These are phyloP conservation scores for Coffea eugenioides DNA, from an alignment of 257 asterid species.

Conservation along the genomic window DNA sequence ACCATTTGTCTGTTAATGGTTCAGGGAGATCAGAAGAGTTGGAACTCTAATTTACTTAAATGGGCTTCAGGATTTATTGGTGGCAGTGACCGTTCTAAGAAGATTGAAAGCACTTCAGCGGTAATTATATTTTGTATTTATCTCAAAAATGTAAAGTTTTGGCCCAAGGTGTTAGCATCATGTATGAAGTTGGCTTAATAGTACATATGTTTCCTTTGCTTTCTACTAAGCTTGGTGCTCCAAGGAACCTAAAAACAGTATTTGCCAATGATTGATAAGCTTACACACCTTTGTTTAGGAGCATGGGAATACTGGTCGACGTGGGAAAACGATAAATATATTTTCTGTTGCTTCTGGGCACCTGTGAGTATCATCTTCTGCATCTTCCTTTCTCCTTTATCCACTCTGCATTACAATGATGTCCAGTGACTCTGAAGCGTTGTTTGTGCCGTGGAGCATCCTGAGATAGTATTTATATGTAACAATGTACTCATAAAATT, in stretches of 20 bases:
- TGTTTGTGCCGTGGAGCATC: not conserved
- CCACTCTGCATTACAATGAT: not conserved
- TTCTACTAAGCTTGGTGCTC: not conserved
- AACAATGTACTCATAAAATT: not conserved
- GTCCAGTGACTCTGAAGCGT: not conserved
- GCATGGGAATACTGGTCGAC: conserved; percentile 58
- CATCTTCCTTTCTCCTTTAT: not conserved
- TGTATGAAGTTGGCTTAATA: not conserved
- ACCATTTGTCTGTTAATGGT: conserved; percentile 22
- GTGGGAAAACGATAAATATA: conserved; percentile 77
- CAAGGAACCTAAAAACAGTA: not conserved
- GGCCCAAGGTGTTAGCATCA: not conserved
- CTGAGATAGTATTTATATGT: not conserved
- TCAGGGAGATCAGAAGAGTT: conserved; percentile 62
- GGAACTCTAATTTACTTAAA: conserved; percentile 90
- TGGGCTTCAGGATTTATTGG: conserved; percentile 97
- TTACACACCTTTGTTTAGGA: conserved; percentile 45
- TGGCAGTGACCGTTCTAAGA: conserved; percentile 66
- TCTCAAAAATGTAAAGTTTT: not conserved
- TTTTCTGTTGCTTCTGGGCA: conserved; percentile 99
- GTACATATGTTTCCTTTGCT: not conserved
- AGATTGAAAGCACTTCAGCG: conserved; percentile 54
- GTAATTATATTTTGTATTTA: conserved; percentile 32
- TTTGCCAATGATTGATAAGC: conserved; percentile 19
- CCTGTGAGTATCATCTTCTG: conserved; percentile 59